Evolutionary conservation across 2,329 filamentous ascomycete species (phyloP), one percentile per base, ranked within the genome.

Genomic region (Fusarium duplospermum): DNA sequence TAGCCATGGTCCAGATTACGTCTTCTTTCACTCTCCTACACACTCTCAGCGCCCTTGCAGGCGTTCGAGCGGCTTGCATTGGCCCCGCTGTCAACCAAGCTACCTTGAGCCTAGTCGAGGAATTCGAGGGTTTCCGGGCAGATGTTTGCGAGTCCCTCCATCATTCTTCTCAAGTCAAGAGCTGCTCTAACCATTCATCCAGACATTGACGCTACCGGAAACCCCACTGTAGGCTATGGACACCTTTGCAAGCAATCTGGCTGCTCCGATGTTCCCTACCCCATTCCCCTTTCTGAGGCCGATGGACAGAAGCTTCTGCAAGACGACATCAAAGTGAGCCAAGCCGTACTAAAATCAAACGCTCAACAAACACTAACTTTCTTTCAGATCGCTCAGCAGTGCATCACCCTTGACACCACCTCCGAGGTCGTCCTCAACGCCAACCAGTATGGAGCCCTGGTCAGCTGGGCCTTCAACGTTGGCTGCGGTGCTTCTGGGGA

Each of bases 391-490:
- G 70, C 80, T 69, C 82, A 84, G 69, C 77, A 83, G 52, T 86
- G 84, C 73, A 81, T 87, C 66, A 83, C 82, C 8, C 66, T 79
- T 7, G 80, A 82, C 47, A 80, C 83, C 31, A 79, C 56, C 29
- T 66, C 67, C 24, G 45, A 58, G 1, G 72, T 76, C 7, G 68
- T 58, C 16, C 76, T 81, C 54, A 80, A 88, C 73, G 83, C 80
- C 35, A 88, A 89, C 80, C 85, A 88, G 75, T 89, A 87, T 74
- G 87, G 85, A 47, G 87, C 87, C 1, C 83, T 89, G 3, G 84
- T 88, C 40, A 86, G 83, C 52, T 88, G 86, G 86, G 81, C 85
- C 18, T 89, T 85, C 83, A 89, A 89, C 75, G 81, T 86, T 50
- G 87, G 87, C 29, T 85, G 83, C 67, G 85, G 83, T 4, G 82